Conservation (phyloP, 371 early-diverging fungal species). For the Mucor racemosus region DNA sequence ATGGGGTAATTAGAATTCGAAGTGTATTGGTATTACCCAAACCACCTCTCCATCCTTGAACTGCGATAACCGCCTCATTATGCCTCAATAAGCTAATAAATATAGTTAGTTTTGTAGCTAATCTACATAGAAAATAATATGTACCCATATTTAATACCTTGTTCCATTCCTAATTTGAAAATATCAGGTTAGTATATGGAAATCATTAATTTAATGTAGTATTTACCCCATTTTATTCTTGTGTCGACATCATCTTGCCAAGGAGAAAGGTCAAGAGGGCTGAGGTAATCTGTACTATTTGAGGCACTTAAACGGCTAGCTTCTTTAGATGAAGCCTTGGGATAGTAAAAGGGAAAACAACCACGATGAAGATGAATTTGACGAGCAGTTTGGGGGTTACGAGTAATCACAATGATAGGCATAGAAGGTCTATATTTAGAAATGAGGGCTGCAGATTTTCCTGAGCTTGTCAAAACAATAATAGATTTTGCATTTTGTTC, state of each 20-base stretch:
- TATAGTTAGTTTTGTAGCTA: neutral
- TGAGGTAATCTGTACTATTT: constrained; percentile 40
- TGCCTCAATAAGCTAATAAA: constrained; percentile 53
- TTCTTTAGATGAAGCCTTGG: constrained; percentile 50
- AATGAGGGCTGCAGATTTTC: constrained; percentile 83
- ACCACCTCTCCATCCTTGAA: constrained; percentile 85
- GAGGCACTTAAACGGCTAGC: constrained; percentile 47
- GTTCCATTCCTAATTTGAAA: constrained; percentile 22
- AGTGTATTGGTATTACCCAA: constrained; percentile 87
- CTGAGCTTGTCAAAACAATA: constrained; percentile 80
- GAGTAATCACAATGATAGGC: constrained; percentile 92
- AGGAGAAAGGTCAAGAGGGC: constrained; percentile 36
- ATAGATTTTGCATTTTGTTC: constrained; percentile 89
- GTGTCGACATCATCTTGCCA: constrained; percentile 89
- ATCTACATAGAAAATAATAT: neutral
- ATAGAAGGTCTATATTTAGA: constrained; percentile 93
- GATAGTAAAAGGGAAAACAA: constrained; percentile 87
- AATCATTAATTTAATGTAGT: constrained; percentile 35
- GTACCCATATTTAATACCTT: constrained; percentile 61
- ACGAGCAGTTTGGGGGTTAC: constrained; percentile 84
- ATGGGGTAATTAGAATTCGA: constrained; percentile 64
- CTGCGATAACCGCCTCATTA: constrained; percentile 74
- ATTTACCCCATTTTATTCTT: constrained; percentile 78
- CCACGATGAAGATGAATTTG: constrained; percentile 89
- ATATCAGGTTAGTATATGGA: neutral